A percentile compares a stretch with the other conserved stretches of the same genome.
Conservation (phyloP, 306 rosid genomes). For the Ormosia emarginata region DNA sequence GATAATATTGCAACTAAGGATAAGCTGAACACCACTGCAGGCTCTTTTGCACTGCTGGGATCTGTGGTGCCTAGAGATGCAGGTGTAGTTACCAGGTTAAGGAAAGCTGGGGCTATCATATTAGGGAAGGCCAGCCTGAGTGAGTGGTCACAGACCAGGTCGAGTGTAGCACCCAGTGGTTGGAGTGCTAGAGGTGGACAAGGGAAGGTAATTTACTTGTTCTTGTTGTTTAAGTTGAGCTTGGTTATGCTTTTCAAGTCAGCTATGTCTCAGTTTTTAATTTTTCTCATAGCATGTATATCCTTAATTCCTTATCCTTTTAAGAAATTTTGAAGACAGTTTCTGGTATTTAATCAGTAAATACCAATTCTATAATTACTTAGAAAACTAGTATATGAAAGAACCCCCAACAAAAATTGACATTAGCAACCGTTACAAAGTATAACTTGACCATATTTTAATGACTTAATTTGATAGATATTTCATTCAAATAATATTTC, state of each 20-base stretch:
- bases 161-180: conserved; percentile 26
- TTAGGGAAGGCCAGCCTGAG: conserved; percentile 61
- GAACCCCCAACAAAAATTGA: no score
- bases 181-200: conserved; percentile 62
- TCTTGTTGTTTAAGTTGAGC: no score
- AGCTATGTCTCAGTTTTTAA: not conserved
- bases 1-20: conserved; percentile 72
- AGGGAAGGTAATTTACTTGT: conserved; percentile 46
- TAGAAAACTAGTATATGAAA: no score
- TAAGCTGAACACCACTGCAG: conserved; percentile 62
- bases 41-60: conserved; percentile 60
- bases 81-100: conserved; percentile 53
- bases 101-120: conserved; percentile 67
- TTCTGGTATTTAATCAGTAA: no score
- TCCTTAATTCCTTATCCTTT: no score
- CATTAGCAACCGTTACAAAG: not conserved
- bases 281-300: not conserved
- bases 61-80: conserved; percentile 67
- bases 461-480: no score
- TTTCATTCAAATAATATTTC: not conserved
- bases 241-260: not conserved
- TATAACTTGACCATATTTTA: not conserved
- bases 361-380: not conserved
- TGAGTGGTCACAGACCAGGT: conserved; percentile 54
- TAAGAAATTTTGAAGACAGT: no score